Evolutionary conservation across 2,329 filamentous ascomycete genomes (phyloP).

Genomic region (Thielaviopsis populi): DNA sequence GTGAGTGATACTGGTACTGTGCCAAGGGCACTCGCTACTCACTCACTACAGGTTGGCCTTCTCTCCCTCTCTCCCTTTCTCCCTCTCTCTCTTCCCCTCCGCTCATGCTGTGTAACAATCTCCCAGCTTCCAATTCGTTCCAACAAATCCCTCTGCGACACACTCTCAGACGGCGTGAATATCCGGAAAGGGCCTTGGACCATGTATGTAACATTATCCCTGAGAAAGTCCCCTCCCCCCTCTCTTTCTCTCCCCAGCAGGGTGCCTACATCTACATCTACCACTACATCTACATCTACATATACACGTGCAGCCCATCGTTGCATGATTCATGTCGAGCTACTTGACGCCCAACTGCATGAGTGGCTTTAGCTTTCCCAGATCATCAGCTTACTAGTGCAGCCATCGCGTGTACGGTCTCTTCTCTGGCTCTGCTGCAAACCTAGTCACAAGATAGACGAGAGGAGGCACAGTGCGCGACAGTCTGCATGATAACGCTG

Average conservation of each 20-base stretch:
- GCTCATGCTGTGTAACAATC: background rate
- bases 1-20: too few species aligned
- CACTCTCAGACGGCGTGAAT: background rate
- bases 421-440: background rate
- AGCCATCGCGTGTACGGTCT: too few species aligned
- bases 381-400: too few species aligned
- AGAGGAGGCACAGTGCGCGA: background rate
- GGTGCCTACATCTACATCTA: too few species aligned
- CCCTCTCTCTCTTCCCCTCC: background rate
- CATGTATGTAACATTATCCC: too few species aligned
- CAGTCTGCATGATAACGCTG: background rate
- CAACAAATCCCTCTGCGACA: background rate
- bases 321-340: background rate
- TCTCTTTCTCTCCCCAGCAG: too few species aligned
- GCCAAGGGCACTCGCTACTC: too few species aligned
- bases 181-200: background rate
- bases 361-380: too few species aligned
- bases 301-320: background rate
- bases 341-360: background rate
- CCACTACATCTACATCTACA: too few species aligned
- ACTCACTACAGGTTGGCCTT: too few species aligned
- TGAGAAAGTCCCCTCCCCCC: too few species aligned
- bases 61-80: background rate
- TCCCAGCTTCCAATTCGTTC: background rate
- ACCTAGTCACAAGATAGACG: background rate